Base-by-base conservation (phyloP, 2,329 filamentous ascomycete genomes). In the Parastagonospora avenae region DNA sequence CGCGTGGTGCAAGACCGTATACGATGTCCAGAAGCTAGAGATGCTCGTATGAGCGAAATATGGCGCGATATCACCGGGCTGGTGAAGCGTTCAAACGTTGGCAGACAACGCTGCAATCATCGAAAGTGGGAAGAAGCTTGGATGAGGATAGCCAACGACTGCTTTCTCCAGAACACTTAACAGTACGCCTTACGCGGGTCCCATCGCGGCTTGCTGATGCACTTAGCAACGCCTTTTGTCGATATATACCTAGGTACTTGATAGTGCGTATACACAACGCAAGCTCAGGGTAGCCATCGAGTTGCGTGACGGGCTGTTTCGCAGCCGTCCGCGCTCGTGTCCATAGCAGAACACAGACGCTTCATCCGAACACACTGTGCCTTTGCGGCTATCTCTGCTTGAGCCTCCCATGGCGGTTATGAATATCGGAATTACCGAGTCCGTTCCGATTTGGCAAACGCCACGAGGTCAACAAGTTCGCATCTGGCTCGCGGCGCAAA, bases 251-350 rank as follows among this genome's bases (percentile, higher is more conserved):
- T 73, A 73, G 67, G 70, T 73, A 84, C 80, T 85, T 85, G 79
- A 84, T 86, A 86, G 82, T 83, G 79, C 83, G 80, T 79, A 79
- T 71, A 72, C 77, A 67, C 74, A 63, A 70, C 64, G 67, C 68
- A 67, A 69, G 67, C 79, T 79, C 75, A 78, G 78, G 76, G 73
- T 80, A 74, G 72, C 68, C 64, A 60, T 69, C 64, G 66, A 72
- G 68, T 55, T 59, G 60, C 52, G 52, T 59, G 62, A 62, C 61
- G 50, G 42, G 76, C 76, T 77, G 65, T 70, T 85, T 84, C 24
- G 14, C 89, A 89, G 86, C 84, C 86, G 82, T 82, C 74, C 83
- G 84, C 82, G 85, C 84, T 82, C 76, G 76, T 76, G 71, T 86
- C 83, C 85, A 85, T 90, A 89, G 87, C 86, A 88, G 84, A 87